Percentiles rank a stretch among this genome's conserved stretches.
Evolutionary conservation across 805 yeast species (phyloP).

Genomic region (Yamadazyma endophytica): DNA sequence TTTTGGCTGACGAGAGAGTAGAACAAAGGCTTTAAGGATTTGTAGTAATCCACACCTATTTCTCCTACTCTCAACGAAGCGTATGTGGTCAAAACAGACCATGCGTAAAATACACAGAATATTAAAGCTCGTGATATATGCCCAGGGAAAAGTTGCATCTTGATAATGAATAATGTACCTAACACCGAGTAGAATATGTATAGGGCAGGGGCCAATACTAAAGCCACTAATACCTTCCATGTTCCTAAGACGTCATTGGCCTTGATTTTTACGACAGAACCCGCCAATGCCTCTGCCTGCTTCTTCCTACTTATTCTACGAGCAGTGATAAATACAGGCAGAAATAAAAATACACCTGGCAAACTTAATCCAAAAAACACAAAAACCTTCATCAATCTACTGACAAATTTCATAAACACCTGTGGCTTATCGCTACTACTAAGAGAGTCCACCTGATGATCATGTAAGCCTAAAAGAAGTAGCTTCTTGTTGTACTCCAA

Average conservation of each 20-base stretch:
- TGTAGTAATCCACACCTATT: slow-evolving; percentile 38
- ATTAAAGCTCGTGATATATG: slow-evolving; percentile 9
- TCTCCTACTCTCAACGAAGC: slow-evolving; percentile 40
- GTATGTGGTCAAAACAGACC: slow-evolving; percentile 37
- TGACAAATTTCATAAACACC: slow-evolving; percentile 20
- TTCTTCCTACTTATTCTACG: slow-evolving; percentile 28
- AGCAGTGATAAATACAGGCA: slow-evolving; percentile 37
- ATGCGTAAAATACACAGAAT: slow-evolving; percentile 28
- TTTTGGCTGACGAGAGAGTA: slow-evolving; percentile 28
- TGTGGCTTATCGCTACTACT: slow-evolving; percentile 17
- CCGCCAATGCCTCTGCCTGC: slow-evolving; percentile 35
- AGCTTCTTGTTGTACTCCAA: slow-evolving; percentile 29
- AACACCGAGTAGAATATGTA: slow-evolving; percentile 36
- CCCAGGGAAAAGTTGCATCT: slow-evolving; percentile 9
- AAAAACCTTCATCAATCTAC: slow-evolving; percentile 22
- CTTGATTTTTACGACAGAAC: slow-evolving; percentile 35
- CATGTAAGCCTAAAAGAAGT: slow-evolving; percentile 31
- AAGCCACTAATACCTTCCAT: slow-evolving; percentile 41
- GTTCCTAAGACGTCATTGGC: slow-evolving; percentile 41
- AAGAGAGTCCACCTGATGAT: slow-evolving; percentile 36
- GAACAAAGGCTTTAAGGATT: slow-evolving; percentile 34
- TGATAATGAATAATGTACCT: slow-evolving; percentile 22
- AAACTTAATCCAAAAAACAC: slow-evolving; percentile 29
- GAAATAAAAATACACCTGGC: slow-evolving; percentile 35
- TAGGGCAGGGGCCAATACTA: slow-evolving; percentile 36